phyloP scores from a whole-genome alignment of 305 asterid genomes.

The Solanum chacoense region DNA sequence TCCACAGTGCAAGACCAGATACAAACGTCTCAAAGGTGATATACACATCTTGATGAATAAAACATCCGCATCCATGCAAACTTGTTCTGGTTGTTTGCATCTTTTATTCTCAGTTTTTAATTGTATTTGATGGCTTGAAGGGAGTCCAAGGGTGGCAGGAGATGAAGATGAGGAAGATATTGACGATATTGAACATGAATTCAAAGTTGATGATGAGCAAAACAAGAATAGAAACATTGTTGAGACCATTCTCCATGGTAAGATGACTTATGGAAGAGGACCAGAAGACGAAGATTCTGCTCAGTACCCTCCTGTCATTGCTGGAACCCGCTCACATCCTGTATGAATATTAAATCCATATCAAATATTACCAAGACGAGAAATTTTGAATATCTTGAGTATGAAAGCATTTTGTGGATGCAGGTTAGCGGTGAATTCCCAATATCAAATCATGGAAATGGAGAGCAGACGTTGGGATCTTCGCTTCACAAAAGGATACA shows the following conservation, averaged over 20 bases:
- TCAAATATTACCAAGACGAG: neutral
- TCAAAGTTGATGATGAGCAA: conserved; percentile 61
- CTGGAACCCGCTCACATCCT: conserved; percentile 66
- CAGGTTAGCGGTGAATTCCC: conserved; percentile 90
- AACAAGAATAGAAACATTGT: conserved; percentile 57
- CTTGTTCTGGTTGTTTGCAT: neutral
- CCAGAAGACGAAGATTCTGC: conserved; percentile 64
- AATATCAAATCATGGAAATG: conserved; percentile 51
- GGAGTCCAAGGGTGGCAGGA: conserved; percentile 96
- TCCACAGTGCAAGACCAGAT: conserved; percentile 96
- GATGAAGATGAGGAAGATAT: conserved; percentile 97
- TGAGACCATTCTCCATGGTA: conserved; percentile 94
- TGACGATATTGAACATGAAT: conserved; percentile 93
- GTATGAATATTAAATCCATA: conserved; percentile 25
- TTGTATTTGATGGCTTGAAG: conserved; percentile 24
- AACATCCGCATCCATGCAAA: neutral
- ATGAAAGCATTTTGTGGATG: neutral
- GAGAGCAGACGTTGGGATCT: conserved; percentile 63
- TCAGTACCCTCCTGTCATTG: conserved; percentile 66
- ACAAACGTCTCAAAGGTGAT: conserved; percentile 89
- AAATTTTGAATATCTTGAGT: neutral
- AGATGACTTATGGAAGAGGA: conserved; percentile 98
- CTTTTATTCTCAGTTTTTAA: neutral
- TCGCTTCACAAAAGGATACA: conserved; percentile 82
- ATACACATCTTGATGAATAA: neutral